phyloP scores from a whole-genome alignment of 169 alveolate genomes.

The Plasmodium cynomolgi region DNA sequence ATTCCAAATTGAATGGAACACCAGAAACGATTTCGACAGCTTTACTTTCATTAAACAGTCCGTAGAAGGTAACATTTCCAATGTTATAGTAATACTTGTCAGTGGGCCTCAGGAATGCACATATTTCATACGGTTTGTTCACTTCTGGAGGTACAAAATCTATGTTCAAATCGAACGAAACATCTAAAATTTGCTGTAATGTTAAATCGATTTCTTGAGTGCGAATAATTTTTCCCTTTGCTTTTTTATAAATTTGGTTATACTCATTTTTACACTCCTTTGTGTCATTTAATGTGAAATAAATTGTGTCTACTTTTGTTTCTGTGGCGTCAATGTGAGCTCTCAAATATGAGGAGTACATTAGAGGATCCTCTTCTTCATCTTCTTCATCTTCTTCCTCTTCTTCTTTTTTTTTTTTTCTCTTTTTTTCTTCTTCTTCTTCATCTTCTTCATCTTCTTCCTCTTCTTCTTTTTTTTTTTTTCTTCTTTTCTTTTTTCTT shows the following conservation, averaged over 20 bases:
- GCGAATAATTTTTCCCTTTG: not conserved
- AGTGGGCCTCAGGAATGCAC: constrained; percentile 24
- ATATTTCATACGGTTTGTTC: constrained; percentile 40
- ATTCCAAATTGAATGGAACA: constrained; percentile 44
- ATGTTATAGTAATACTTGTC: constrained; percentile 40
- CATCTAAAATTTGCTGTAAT: constrained; percentile 38
- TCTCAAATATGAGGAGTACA: not conserved
- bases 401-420: not conserved
- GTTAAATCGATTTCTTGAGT: constrained; percentile 41
- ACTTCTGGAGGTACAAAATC: constrained; percentile 35
- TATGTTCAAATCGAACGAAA: constrained; percentile 20
- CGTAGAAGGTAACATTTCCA: constrained; percentile 45
- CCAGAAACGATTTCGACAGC: constrained; percentile 50
- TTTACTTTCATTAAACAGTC: constrained; percentile 27
- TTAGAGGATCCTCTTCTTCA: not conserved
- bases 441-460: no score
- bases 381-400: not conserved
- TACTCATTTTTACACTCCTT: constrained; percentile 59
- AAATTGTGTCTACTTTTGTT: not conserved
- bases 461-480: not conserved
- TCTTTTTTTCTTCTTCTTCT: no score
- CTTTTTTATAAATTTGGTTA: constrained; percentile 22
- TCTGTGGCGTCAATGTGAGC: not conserved
- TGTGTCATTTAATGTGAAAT: constrained; percentile 61
- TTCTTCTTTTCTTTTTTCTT: no score